Conservation (phyloP, 441 rosid genomes). For the Syzygium malaccense region DNA sequence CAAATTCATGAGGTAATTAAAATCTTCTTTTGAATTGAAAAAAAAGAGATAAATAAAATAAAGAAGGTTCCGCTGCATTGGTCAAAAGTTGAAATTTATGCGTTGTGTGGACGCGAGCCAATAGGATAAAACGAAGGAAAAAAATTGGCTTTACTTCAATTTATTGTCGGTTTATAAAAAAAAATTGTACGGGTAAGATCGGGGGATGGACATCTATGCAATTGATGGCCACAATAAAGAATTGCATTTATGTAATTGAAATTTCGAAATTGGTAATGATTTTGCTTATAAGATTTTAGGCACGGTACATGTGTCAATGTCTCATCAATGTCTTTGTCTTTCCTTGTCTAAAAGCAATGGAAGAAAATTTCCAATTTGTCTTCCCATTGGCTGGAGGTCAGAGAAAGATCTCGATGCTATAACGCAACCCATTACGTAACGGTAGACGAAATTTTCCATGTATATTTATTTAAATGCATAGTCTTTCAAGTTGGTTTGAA, state of each 20-base stretch:
- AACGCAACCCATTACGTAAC: background rate
- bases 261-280: background rate
- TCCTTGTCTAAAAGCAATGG: background rate
- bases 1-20: background rate
- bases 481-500: background rate
- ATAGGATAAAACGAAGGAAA: background rate
- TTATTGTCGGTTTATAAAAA: background rate
- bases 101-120: background rate
- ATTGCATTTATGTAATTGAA: background rate
- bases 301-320: background rate
- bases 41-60: background rate
- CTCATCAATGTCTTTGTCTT: background rate
- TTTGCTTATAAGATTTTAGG: background rate
- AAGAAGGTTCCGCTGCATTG: background rate
- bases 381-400: background rate
- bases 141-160: background rate
- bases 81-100: background rate
- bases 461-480: background rate
- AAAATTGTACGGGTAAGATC: too few species aligned
- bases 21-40: background rate
- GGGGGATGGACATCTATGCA: background rate
- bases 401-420: background rate
- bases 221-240: background rate
- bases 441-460: background rate
- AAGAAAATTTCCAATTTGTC: background rate